Evolutionary conservation across 352 stramenopile species (phyloP).

Genomic region (Phytophthora megakarya): DNA sequence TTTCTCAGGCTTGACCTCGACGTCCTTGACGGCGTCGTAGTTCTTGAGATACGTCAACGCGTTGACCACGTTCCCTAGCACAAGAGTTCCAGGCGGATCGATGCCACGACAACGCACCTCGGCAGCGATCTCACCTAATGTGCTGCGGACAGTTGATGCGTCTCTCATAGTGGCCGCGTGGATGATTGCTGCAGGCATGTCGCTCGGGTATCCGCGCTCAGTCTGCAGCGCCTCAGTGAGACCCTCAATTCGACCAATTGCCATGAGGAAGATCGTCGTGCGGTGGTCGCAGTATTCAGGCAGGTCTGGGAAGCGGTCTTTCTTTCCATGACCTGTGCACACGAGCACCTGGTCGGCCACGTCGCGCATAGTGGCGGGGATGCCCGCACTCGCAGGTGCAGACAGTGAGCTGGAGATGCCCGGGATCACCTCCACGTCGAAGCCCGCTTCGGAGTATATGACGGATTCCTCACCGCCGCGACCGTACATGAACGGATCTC

Average conservation of each 20-base stretch:
- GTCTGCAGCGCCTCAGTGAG: slow-evolving; percentile 83
- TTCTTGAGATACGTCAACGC: slow-evolving; percentile 70
- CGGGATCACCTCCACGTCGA: slow-evolving; percentile 86
- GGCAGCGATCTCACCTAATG: slow-evolving; percentile 88
- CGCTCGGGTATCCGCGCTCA: slow-evolving; percentile 87
- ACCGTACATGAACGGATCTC: slow-evolving; percentile 97
- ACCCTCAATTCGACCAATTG: slow-evolving; percentile 92
- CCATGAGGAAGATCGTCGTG: slow-evolving; percentile 98
- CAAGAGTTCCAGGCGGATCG: slow-evolving; percentile 91
- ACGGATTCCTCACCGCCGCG: slow-evolving; percentile 94
- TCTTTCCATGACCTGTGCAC: slow-evolving; percentile 94
- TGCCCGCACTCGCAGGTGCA: slow-evolving; percentile 92
- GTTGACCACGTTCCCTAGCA: slow-evolving; percentile 94
- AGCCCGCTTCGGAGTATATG: slow-evolving; percentile 76
- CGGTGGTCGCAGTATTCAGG: slow-evolving; percentile 95
- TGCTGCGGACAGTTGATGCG: slow-evolving; percentile 90
- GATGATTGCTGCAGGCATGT: slow-evolving; percentile 93
- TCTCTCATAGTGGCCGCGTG: slow-evolving; percentile 92
- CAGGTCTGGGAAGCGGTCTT: slow-evolving; percentile 91
- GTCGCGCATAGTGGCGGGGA: slow-evolving; percentile 96
- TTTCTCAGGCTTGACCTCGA: slow-evolving; percentile 20
- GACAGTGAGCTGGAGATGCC: slow-evolving; percentile 96
- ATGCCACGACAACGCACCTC: slow-evolving; percentile 87
- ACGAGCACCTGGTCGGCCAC: slow-evolving; percentile 93
- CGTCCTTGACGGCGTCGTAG: slow-evolving; percentile 55